Evolutionary conservation across 176 grass and related monocot genomes (phyloP).

Genomic region (Tillandsia fasciculata): DNA sequence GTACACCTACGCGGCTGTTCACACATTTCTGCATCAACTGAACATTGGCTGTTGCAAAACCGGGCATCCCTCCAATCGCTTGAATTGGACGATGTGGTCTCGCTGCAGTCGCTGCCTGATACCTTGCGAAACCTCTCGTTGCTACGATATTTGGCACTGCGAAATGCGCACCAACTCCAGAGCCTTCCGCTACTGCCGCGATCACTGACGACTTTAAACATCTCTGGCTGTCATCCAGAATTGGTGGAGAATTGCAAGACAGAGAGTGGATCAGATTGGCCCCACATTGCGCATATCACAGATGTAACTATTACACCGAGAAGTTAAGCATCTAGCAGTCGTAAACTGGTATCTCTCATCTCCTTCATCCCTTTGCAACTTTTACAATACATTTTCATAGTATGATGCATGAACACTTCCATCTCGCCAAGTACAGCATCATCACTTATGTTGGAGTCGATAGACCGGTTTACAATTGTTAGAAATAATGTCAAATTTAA

Average conservation of each 20-base stretch:
- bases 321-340: too few relatives aligned
- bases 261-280: not conserved
- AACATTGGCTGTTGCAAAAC: slow-evolving; percentile 1
- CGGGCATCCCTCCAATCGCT: not conserved
- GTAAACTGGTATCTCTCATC: too few relatives aligned
- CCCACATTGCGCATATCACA: not conserved
- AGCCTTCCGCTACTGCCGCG: not conserved
- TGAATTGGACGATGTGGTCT: not conserved
- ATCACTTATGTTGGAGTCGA: too few relatives aligned
- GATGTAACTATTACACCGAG: not conserved
- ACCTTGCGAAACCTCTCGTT: not conserved
- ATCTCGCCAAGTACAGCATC: too few relatives aligned
- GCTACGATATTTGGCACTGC: not conserved
- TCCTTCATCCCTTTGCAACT: too few relatives aligned
- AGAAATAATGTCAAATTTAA: too few relatives aligned
- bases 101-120: slow-evolving; percentile 1
- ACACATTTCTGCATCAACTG: not conserved
- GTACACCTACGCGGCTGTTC: not conserved
- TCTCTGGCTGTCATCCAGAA: not conserved
- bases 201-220: not conserved
- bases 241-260: not conserved
- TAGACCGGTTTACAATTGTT: too few relatives aligned
- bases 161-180: not conserved
- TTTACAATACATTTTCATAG: too few relatives aligned
- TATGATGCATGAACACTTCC: too few relatives aligned